Percentiles rank a stretch among this genome's conserved stretches.
phyloP scores from a whole-genome alignment of 2,329 filamentous ascomycete genomes.

The Hypoxylon sp. region DNA sequence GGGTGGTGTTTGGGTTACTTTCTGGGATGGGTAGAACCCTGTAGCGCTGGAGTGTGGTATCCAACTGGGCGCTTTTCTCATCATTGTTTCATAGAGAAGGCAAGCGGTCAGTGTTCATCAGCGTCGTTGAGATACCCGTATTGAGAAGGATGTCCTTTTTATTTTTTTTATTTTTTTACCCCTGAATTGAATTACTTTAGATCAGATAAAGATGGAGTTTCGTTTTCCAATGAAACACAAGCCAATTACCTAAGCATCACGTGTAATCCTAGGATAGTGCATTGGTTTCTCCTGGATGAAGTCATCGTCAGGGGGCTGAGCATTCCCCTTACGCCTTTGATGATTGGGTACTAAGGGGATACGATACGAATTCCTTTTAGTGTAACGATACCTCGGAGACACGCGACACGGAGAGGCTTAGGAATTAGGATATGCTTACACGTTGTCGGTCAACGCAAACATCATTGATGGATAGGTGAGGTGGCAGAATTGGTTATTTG shows the following conservation, averaged over 20 bases:
- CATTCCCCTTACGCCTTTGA: constrained; percentile 9
- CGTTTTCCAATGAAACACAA: not conserved
- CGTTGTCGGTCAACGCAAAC: constrained; percentile 8
- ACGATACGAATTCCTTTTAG: constrained; percentile 1
- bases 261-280: not conserved
- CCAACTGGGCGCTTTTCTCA: constrained; percentile 4
- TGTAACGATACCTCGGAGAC: constrained; percentile 8
- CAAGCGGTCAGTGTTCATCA: constrained; percentile 9
- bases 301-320: constrained; percentile 25
- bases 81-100: constrained; percentile 10
- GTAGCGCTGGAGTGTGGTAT: not conserved
- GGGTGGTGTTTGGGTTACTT: not conserved
- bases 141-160: not conserved
- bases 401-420: no score
- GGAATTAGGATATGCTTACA: no score
- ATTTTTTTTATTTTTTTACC: not conserved
- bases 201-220: not conserved
- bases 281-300: constrained; percentile 17
- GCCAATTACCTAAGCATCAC: constrained; percentile 24
- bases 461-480: constrained; percentile 3
- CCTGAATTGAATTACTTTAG: not conserved
- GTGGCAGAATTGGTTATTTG: not conserved
- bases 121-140: constrained; percentile 20
- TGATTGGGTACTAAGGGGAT: constrained; percentile 15
- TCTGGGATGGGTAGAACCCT: constrained; percentile 1